phyloP scores from a whole-genome alignment of 352 stramenopile species.

The Phytophthora sojae region DNA sequence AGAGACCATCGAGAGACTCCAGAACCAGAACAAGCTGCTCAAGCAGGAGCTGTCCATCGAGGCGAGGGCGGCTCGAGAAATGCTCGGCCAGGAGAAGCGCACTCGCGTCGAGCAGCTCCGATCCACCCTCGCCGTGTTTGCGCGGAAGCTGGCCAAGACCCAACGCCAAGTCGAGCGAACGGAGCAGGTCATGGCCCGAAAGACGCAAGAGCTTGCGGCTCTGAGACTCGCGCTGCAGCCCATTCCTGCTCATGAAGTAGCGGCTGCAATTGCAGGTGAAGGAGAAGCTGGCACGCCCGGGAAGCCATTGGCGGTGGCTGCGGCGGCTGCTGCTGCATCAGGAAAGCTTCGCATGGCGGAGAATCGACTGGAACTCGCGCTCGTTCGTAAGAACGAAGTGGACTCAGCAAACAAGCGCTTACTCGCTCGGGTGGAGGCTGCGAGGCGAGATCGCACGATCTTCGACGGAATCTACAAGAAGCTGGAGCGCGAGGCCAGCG shows the following conservation, averaged over 20 bases:
- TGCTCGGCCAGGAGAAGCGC: conserved; percentile 65
- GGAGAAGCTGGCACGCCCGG: conserved; percentile 27
- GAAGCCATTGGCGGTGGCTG: conserved; percentile 31
- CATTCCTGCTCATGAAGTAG: conserved; percentile 25
- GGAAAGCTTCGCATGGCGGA: conserved; percentile 65
- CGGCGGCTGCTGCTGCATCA: conserved; percentile 54
- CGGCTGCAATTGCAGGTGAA: conserved; percentile 13
- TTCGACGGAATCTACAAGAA: conserved; percentile 91
- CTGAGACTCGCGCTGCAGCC: conserved; percentile 42
- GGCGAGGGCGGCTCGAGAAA: conserved; percentile 54
- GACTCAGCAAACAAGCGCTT: conserved; percentile 85
- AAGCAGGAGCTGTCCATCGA: conserved; percentile 82
- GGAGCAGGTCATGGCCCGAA: conserved; percentile 56
- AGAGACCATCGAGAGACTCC: conserved; percentile 73
- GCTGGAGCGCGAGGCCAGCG: conserved; percentile 74
- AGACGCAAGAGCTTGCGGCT: conserved; percentile 55
- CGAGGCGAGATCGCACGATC: conserved; percentile 72
- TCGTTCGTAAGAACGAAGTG: conserved; percentile 86
- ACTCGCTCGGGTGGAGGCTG: conserved; percentile 73
- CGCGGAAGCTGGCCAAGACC: conserved; percentile 56
- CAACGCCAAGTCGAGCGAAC: conserved; percentile 52
- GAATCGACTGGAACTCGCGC: conserved; percentile 77
- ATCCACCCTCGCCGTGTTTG: conserved; percentile 54
- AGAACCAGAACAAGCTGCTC: conserved; percentile 80
- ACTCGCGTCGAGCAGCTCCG: conserved; percentile 66